Base-by-base conservation (phyloP, 139 green algal species). In the Tetradesmus obliquus region DNA sequence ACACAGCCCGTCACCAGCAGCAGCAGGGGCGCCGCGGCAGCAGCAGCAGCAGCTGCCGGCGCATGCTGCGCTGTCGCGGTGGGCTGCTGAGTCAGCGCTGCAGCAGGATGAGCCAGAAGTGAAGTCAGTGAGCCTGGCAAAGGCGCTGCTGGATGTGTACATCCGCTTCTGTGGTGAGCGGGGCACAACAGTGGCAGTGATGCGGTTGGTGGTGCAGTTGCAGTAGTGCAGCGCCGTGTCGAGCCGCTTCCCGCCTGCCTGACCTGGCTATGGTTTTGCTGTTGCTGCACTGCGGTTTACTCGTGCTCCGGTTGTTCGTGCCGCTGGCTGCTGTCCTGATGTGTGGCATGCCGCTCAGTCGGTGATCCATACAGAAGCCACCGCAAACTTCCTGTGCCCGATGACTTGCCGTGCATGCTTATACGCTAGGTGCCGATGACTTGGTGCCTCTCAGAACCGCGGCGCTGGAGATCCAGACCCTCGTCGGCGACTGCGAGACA, bases 81-180 rank as follows among this genome's bases (percentile, higher is more conserved):
- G 86, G 86, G 86, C 86, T 69, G 86, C 86, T 69, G 71, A 90
- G 71, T 32, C 9, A 20, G 86, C 86, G 4, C 55, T 90, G 53
- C 82, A 79, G 89, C 91, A 93, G 91, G 53, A 74, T 53, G 91
- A 92, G 81, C 91, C 91, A 2, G 87, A 79, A 45, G 87, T 93
- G 20, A 93, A 88, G 24, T 80, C 88, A 57, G 84, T 79, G 5
- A 22, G 7, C 19, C 82, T 93, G 82, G 91, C 83, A 1, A 76
- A 83, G 45, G 82, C 62, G 20, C 91, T 93, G 82, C 19, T 93
- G 87, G 87, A 91, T n/a, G 74, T 91, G 55, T 79, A 92, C 72
- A 83, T 83, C 3, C 72, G 87, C 17, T 88, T 92, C 74, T 62
- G 55, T 76, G 91, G 88, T 91, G 53, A 54, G 88, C 17, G 5